Evolutionary conservation across 768 basidiomycete genomes (phyloP).

Genomic region (Tylopilus felleus): DNA sequence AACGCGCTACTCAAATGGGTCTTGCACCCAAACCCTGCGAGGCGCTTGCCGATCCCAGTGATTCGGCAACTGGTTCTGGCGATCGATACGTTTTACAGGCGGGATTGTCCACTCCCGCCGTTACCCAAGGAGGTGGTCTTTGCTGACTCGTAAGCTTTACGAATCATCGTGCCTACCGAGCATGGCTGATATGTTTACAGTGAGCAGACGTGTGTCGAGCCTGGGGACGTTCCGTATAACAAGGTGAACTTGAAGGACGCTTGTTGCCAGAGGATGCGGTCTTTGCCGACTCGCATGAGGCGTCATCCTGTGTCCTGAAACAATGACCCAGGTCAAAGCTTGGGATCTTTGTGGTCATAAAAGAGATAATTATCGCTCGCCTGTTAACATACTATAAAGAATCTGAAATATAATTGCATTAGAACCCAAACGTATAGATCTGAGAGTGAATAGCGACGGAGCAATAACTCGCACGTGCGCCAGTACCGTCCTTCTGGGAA

Average conservation of each 20-base stretch:
- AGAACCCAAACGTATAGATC: no score
- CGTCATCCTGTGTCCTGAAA: neutral
- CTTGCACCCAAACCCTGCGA: neutral
- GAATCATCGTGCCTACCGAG: neutral
- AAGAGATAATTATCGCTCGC: neutral
- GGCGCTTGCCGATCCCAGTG: neutral
- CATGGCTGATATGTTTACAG: neutral
- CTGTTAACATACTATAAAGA: no score
- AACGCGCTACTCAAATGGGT: neutral
- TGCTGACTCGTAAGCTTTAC: neutral
- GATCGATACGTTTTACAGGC: neutral
- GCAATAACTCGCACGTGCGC: no score
- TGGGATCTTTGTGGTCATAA: neutral
- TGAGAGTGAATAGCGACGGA: no score
- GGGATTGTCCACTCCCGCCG: neutral
- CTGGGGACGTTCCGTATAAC: neutral
- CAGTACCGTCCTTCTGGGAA: no score
- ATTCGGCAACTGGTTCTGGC: neutral
- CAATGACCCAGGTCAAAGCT: neutral
- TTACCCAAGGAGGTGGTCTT: neutral
- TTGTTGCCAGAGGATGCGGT: no score
- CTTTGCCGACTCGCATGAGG: no score
- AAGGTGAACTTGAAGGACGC: neutral
- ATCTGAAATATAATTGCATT: no score
- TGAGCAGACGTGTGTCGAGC: neutral